phyloP scores from a whole-genome alignment of 2,329 filamentous ascomycete genomes.

The Diplodia sapinea region DNA sequence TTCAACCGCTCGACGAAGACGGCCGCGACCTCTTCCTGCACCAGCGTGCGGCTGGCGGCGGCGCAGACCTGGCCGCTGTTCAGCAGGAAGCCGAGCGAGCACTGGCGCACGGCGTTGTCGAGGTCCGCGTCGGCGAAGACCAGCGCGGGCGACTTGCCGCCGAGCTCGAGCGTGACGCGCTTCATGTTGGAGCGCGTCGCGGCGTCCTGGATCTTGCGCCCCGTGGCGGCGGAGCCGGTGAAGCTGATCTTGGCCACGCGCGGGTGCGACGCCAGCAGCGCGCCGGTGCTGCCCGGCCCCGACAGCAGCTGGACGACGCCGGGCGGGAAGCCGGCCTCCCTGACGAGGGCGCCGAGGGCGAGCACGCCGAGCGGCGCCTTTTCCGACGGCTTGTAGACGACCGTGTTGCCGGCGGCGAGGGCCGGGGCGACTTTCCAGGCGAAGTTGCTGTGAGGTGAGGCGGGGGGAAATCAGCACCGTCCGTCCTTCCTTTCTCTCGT shows the following conservation, averaged over 20 bases:
- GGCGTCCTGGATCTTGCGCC: conserved; percentile 46
- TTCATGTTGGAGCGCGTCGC: conserved; percentile 50
- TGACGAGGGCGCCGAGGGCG: conserved; percentile 40
- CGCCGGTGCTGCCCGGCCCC: conserved; percentile 39
- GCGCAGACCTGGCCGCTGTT: conserved; percentile 40
- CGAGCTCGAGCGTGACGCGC: conserved; percentile 55
- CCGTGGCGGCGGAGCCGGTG: conserved; percentile 47
- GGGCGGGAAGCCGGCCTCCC: conserved; percentile 48
- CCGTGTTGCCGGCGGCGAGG: conserved; percentile 42
- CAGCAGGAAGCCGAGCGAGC: conserved; percentile 38
- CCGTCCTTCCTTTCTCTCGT: neutral
- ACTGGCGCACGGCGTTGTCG: conserved; percentile 47
- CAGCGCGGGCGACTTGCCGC: conserved; percentile 55
- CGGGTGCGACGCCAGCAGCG: conserved; percentile 48
- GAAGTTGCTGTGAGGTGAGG: conserved; percentile 32
- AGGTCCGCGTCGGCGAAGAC: conserved; percentile 58
- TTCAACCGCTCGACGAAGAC: conserved; percentile 42
- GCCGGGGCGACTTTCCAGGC: conserved; percentile 41
- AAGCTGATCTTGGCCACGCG: conserved; percentile 51
- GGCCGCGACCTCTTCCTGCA: conserved; percentile 41
- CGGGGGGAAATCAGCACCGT: neutral
- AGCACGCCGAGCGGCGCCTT: conserved; percentile 40
- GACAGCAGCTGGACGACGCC: conserved; percentile 48
- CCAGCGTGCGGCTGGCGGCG: conserved; percentile 40
- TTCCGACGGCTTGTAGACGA: conserved; percentile 43